Evolutionary conservation across 2,329 filamentous ascomycete genomes (phyloP).

Genomic region (Claviceps sp.): DNA sequence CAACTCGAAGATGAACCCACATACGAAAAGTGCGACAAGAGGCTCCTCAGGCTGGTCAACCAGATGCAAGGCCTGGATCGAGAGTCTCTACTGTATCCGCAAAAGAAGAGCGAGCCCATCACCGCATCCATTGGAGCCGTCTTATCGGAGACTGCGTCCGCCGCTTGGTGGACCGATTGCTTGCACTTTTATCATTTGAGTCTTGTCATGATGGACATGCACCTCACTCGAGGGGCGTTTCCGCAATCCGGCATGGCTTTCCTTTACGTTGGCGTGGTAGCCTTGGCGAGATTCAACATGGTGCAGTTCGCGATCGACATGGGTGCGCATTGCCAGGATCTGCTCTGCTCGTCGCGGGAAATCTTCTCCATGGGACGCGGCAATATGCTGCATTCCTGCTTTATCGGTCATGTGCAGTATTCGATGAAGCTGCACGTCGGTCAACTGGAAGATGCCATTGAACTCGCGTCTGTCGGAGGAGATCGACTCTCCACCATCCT

Average conservation of each 20-base stretch:
- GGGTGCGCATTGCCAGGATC: slow-evolving; percentile 45
- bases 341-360: slow-evolving; percentile 51
- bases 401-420: slow-evolving; percentile 55
- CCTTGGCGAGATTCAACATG: slow-evolving; percentile 58
- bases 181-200: slow-evolving; percentile 60
- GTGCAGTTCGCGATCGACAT: slow-evolving; percentile 53
- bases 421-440: slow-evolving; percentile 44
- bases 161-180: slow-evolving; percentile 60
- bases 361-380: slow-evolving; percentile 54
- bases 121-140: slow-evolving; percentile 55
- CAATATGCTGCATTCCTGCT: slow-evolving; percentile 54
- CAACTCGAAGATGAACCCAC: slow-evolving; percentile 50
- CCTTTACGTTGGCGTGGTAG: slow-evolving; percentile 53
- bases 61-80: slow-evolving; percentile 46
- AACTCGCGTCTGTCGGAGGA: slow-evolving; percentile 51
- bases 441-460: slow-evolving; percentile 51
- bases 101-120: slow-evolving; percentile 33
- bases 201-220: slow-evolving; percentile 52
- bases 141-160: slow-evolving; percentile 53
- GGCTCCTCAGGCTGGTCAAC: slow-evolving; percentile 51
- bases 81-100: slow-evolving; percentile 29
- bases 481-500: slow-evolving; percentile 61
- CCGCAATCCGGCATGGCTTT: slow-evolving; percentile 58
- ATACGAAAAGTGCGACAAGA: slow-evolving; percentile 63
- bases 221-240: slow-evolving; percentile 49